A percentile compares a stretch with the other conserved stretches of the same genome.
These are phyloP conservation scores for Pelargonium fulgidum DNA, from an alignment of 441 rosid species.

Conservation along the genomic window DNA sequence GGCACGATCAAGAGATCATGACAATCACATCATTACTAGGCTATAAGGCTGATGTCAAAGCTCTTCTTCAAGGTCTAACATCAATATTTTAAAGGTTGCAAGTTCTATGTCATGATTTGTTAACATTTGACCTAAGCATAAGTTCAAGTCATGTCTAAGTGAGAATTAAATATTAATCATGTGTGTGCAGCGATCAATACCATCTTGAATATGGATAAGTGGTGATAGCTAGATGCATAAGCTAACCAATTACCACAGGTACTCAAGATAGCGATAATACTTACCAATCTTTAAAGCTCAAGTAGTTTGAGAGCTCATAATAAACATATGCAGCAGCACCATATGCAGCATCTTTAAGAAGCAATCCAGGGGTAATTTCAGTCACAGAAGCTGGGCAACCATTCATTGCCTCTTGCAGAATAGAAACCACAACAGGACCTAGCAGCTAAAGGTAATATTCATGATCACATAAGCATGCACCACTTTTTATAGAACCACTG, in stretches of 20 bases:
- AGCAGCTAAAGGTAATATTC: conserved; percentile 50
- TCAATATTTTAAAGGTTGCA: no score
- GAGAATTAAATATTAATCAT: no score
- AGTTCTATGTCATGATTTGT: no score
- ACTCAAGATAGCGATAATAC: conserved; percentile 16
- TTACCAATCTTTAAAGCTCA: conserved; percentile 94
- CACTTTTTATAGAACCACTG: conserved; percentile 14
- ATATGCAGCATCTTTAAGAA: conserved; percentile 95
- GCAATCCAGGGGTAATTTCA: conserved; percentile 78
- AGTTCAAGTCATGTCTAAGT: no score
- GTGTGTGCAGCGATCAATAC: conserved; percentile 6
- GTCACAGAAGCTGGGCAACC: conserved; percentile 72
- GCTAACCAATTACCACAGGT: conserved; percentile 6
- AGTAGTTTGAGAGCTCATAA: conserved; percentile 95
- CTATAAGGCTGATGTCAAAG: no score
- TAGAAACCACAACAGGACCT: conserved; percentile 88
- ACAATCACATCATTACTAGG: no score
- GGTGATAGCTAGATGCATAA: neutral
- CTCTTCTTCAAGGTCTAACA: no score
- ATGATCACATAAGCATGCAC: conserved; percentile 24
- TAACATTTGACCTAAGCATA: no score
- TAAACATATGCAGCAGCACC: conserved; percentile 98
- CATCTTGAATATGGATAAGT: conserved; percentile 8
- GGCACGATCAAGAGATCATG: no score
- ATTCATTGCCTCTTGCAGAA: conserved; percentile 92